Conservation (phyloP, 2,329 filamentous ascomycete species). For the Arthrinium phaeospermum region DNA sequence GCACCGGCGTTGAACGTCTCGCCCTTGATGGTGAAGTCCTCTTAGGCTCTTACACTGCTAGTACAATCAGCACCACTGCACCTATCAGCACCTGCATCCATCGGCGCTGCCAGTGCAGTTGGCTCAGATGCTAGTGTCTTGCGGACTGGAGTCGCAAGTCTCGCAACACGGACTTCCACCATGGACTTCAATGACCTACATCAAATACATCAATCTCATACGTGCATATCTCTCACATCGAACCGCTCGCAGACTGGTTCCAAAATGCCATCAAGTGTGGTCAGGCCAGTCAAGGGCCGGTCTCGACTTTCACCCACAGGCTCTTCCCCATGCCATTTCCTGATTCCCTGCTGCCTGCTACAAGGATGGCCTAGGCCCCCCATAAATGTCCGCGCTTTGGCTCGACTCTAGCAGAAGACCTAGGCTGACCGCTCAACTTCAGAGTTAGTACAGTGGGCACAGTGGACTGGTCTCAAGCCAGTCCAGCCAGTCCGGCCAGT, state of each 20-base stretch:
- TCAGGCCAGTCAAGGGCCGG: background rate
- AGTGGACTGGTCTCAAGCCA: constrained; percentile 11
- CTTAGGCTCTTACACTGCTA: background rate
- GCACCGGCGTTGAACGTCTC: background rate
- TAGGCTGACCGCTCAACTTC: constrained; percentile 17
- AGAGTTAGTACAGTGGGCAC: constrained; percentile 14
- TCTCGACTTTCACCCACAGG: background rate
- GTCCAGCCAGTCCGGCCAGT: background rate
- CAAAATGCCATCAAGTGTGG: constrained; percentile 3
- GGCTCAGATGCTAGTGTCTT: background rate
- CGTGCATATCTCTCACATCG: background rate
- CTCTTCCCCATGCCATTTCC: background rate
- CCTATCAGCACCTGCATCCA: background rate
- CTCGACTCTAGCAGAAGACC: background rate
- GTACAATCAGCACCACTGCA: background rate
- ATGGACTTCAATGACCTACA: background rate
- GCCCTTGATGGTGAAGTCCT: background rate
- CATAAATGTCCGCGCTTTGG: constrained; percentile 13
- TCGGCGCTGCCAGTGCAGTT: background rate
- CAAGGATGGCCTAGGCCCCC: background rate
- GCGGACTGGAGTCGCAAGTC: background rate
- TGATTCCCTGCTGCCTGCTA: background rate
- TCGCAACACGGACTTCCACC: constrained; percentile 6
- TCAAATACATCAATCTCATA: background rate
- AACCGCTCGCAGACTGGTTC: constrained; percentile 1